Base-by-base conservation (phyloP, 108 stramenopile species). In the Nitzschia sp. region DNA sequence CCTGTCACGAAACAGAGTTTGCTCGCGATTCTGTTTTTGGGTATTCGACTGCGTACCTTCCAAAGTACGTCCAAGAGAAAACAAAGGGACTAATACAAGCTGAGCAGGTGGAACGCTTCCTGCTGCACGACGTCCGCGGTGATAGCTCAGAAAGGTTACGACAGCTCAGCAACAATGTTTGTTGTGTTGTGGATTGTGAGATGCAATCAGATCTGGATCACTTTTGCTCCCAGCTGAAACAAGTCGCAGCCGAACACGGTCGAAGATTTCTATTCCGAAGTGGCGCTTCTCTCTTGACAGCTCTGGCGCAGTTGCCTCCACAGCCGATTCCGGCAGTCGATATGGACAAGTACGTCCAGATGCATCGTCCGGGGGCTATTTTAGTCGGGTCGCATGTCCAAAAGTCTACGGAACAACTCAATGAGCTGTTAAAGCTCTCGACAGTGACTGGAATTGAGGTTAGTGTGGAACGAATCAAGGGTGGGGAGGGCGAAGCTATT, bases 21-120 rank as follows among this genome's bases (percentile, higher is more conserved):
- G 81, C 84, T 6, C 55, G 53, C 9, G 84, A 85, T 76, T 29
- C 64, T 8, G 79, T 75, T 8, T 85, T 85, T 61, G 84, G 84
- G 18, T 85, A 76, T 75, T 59, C 75, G 13, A 56, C 68, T 17
- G 79, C 81, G 9, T 49, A 82, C 53, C 78, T 85, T 1, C 59
- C 62, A 19, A 71, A 80, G 32, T 85, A 81, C 64, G 71, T 85
- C 4, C 19, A 36, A 27, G 84, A 85, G 68, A 85, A 85, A 68
- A 63, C 78, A 23, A 64, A 54, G 31, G 71, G 71, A 1, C 21
- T 1, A 1, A 72, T 63, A 13, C 29, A 59, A 28, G 24, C 62
- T 21, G 26, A 54, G 11, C 62, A 64, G 29, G 69, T 70, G 0
- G 57, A 46, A 36, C 31, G 38, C 19, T 59, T 70, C 31, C 36